Evolutionary conservation across 768 basidiomycete genomes (phyloP).

Genomic region (Pulveroboletus sp.): DNA sequence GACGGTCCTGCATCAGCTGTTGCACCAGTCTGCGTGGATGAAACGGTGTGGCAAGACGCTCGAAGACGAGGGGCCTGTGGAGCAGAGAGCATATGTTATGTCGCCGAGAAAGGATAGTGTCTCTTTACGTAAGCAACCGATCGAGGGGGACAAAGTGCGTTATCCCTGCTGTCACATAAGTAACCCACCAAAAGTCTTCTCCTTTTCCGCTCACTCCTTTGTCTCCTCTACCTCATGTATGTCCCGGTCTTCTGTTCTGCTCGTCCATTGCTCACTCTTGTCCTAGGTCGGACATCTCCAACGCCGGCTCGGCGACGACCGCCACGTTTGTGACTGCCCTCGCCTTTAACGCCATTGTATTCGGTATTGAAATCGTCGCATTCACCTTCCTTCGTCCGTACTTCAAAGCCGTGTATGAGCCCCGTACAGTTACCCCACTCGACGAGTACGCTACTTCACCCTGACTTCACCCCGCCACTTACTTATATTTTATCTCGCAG

Average conservation of each 20-base stretch:
- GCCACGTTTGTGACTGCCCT: constrained; percentile 80
- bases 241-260: neutral
- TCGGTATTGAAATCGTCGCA: constrained; percentile 60
- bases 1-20: neutral
- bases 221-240: constrained; percentile 20
- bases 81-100: neutral
- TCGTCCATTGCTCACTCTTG: neutral
- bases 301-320: constrained; percentile 60
- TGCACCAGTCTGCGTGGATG: neutral
- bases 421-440: constrained; percentile 63
- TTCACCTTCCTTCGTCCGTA: constrained; percentile 83
- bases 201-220: constrained; percentile 14
- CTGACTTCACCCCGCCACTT: neutral
- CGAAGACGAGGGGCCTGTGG: neutral
- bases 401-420: constrained; percentile 89
- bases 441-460: constrained; percentile 33
- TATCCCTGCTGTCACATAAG: neutral
- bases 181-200: constrained; percentile 1
- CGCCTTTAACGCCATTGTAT: constrained; percentile 73
- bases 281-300: constrained; percentile 37
- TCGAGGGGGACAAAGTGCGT: constrained; percentile 8
- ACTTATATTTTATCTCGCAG: constrained; percentile 28
- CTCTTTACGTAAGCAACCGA: constrained; percentile 7
- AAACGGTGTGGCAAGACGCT: too few species aligned
- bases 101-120: constrained; percentile 9